Percentiles rank a stretch among this genome's conserved stretches.
These are phyloP conservation scores for Ustilago loliicola DNA, from an alignment of 1,284 basidiomycete species.

Conservation along the genomic window DNA sequence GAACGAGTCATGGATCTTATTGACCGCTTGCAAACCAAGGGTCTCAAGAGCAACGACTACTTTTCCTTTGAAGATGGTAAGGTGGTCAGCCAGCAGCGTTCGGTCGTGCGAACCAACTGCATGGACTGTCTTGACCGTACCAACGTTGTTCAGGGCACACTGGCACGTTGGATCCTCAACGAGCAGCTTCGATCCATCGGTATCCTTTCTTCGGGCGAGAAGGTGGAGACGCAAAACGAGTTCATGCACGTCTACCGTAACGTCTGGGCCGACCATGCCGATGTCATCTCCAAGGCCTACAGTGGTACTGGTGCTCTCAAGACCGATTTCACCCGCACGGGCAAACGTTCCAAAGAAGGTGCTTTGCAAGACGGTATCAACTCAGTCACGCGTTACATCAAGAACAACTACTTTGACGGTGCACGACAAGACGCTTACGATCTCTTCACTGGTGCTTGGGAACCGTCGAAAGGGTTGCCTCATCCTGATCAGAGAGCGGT, in stretches of 20 bases:
- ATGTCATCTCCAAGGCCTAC: constrained; percentile 90
- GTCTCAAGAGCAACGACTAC: constrained; percentile 74
- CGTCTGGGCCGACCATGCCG: constrained; percentile 99
- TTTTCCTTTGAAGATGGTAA: constrained; percentile 48
- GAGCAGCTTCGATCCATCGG: constrained; percentile 78
- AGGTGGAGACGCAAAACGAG: constrained; percentile 59
- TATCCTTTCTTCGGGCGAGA: constrained; percentile 56
- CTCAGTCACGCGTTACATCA: constrained; percentile 86
- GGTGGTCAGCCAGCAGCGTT: constrained; percentile 66
- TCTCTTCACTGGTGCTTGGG: constrained; percentile 90
- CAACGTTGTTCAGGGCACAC: constrained; percentile 84
- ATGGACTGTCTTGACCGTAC: constrained; percentile 94
- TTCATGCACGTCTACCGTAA: constrained; percentile 82
- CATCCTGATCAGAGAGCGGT: constrained; percentile 84
- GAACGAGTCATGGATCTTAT: constrained; percentile 89
- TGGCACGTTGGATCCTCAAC: constrained; percentile 72
- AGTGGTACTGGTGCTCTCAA: constrained; percentile 96
- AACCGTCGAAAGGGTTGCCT: constrained; percentile 76
- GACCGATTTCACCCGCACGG: constrained; percentile 93
- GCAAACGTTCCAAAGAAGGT: constrained; percentile 85
- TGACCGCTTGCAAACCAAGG: constrained; percentile 79
- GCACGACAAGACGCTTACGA: constrained; percentile 81
- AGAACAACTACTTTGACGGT: constrained; percentile 98
- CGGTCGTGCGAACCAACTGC: constrained; percentile 73
- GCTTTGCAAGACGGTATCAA: constrained; percentile 88